Evolutionary conservation across 1,284 basidiomycete genomes (phyloP), one percentile per base, ranked within the genome.

Genomic region (Athelia sp.): DNA sequence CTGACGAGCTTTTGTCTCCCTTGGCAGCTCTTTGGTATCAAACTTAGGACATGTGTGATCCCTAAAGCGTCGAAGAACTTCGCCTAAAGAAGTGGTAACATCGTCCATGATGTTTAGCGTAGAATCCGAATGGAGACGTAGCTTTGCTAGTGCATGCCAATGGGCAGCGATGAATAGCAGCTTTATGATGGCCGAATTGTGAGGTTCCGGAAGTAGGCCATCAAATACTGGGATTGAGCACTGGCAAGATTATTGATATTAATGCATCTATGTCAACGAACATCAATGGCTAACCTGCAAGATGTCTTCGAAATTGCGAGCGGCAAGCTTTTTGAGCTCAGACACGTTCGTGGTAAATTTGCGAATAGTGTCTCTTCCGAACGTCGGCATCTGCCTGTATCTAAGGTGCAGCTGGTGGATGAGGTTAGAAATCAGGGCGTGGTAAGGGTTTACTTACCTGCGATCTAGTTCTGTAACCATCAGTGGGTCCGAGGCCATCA

Each of bases 111-210:
- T 52, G 1, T 26, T 24, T 0, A 70, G 32, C 2, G 64, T 66
- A 0, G 52, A 47, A 9, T 63, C 60, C 0, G 66, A 69, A 49
- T 72, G 70, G 40, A 67, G 47, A 1, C 64, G 59, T 8, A 69
- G 57, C 48, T 73, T 73, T 3, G 68, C 69, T 2, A 69, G 54
- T 1, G 54, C 59, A 58, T 73, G 71, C 67, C 65, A 68, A 44
- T 62, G 52, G 22, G 60, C 56, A 43, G 54, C 21, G 13, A 50
- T 44, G 46, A 62, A 69, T 1, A 68, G 45, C 4, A 71, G 55
- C 8, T 55, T 56, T 22, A 60, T 50, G 9, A 72, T 50, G 1
- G 55, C 49, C 2, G 44, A 42, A 46, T 71, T 65, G 38, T 63
- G 54, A 36, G 55, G 58, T 9, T 55, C 54, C 2, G 56, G 55